A percentile compares a stretch with the other conserved stretches of the same genome.
Evolutionary conservation across 768 basidiomycete species (phyloP).

Genomic region (Xerocomellus amylosporus): DNA sequence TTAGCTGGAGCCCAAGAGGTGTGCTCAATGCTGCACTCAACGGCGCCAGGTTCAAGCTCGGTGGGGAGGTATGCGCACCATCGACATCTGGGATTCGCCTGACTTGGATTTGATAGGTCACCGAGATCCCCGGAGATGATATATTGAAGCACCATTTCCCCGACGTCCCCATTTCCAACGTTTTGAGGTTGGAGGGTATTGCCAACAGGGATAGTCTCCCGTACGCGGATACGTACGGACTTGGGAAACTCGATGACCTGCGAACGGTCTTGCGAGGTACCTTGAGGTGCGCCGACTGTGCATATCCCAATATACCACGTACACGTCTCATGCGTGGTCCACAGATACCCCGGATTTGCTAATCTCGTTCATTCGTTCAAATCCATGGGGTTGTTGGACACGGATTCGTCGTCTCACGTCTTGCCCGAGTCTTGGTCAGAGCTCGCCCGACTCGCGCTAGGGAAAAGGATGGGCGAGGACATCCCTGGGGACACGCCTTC

Average conservation of each 20-base stretch:
- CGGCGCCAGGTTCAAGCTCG: slow-evolving; percentile 57
- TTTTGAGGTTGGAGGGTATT: slow-evolving; percentile 73
- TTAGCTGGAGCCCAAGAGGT: slow-evolving; percentile 90
- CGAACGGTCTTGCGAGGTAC: slow-evolving; percentile 82
- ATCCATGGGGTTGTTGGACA: slow-evolving; percentile 63
- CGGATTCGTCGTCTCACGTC: slow-evolving; percentile 14
- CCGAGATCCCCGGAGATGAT: slow-evolving; percentile 47
- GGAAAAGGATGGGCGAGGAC: slow-evolving; percentile 21
- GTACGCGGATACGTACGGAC: slow-evolving; percentile 65
- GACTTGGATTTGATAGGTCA: slow-evolving; percentile 38
- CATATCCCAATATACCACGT: not conserved
- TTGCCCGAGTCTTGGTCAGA: slow-evolving; percentile 32
- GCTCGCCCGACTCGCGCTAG: slow-evolving; percentile 36
- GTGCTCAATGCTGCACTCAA: slow-evolving; percentile 81
- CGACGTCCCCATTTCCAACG: slow-evolving; percentile 60
- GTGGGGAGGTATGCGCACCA: slow-evolving; percentile 44
- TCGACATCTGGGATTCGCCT: not conserved
- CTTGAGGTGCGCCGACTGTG: slow-evolving; percentile 49
- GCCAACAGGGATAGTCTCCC: slow-evolving; percentile 80
- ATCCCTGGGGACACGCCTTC: slow-evolving; percentile 34
- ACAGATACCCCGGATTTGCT: slow-evolving; percentile 83
- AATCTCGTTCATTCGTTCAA: slow-evolving; percentile 71
- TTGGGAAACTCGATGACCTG: slow-evolving; percentile 42
- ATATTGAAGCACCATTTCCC: slow-evolving; percentile 61
- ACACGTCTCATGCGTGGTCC: not conserved